Evolutionary conservation across 306 rosid species (phyloP).

Genomic region (Canavalia gladiata): DNA sequence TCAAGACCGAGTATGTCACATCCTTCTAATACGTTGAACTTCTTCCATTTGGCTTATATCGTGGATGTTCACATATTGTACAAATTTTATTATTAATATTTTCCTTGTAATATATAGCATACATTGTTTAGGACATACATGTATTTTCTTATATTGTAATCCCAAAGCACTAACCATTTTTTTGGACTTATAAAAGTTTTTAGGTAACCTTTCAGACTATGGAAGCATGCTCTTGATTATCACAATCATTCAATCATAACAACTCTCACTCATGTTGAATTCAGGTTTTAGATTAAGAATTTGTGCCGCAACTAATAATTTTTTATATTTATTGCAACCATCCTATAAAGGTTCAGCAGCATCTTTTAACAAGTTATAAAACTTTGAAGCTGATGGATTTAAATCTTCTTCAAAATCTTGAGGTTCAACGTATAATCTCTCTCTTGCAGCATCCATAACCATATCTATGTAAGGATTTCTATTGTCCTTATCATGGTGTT

Average conservation of each 20-base stretch:
- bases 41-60: not conserved
- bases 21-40: no score
- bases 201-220: not conserved
- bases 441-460: not conserved
- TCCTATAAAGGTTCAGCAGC: not conserved
- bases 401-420: not conserved
- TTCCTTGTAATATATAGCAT: not conserved
- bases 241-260: slow-evolving; percentile 4
- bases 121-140: not conserved
- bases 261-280: slow-evolving; percentile 6
- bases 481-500: not conserved
- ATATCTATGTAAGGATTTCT: not conserved
- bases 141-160: not conserved
- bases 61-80: not conserved
- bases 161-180: not conserved
- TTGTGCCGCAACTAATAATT: not conserved
- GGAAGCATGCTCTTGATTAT: slow-evolving; percentile 15
- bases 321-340: not conserved
- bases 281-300: not conserved
- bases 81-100: not conserved
- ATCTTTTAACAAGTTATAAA: not conserved
- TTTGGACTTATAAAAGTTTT: not conserved
- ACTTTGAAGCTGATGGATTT: not conserved
- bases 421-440: not conserved
- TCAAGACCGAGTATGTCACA: not conserved